phyloP scores from a whole-genome alignment of 1,284 basidiomycete genomes.

The Moesziomyces sp. region DNA sequence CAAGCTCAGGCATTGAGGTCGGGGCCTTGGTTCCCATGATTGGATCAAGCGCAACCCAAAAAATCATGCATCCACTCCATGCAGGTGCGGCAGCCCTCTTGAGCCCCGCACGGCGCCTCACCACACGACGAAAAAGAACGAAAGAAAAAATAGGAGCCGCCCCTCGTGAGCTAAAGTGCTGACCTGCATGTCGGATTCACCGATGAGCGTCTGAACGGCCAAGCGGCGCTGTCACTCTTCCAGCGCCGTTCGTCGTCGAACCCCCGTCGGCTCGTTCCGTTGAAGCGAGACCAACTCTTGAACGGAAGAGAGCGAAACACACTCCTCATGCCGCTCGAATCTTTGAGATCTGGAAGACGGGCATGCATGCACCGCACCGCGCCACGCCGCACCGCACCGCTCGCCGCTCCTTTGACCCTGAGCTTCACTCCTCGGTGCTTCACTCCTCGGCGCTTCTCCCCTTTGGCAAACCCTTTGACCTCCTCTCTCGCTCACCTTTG shows the following conservation, averaged over 20 bases:
- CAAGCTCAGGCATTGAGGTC: too few relatives aligned
- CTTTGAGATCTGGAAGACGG: background rate
- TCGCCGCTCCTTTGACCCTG: too few relatives aligned
- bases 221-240: background rate
- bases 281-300: background rate
- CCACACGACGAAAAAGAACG: background rate
- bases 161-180: background rate
- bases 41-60: background rate
- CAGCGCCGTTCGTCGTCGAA: background rate
- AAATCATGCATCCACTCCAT: background rate
- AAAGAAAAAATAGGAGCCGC: background rate
- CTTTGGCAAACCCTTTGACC: too few relatives aligned
- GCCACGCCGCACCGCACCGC: background rate
- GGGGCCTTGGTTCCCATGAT: background rate
- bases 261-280: background rate
- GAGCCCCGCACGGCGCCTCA: background rate
- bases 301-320: too few relatives aligned
- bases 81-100: background rate
- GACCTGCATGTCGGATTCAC: background rate
- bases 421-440: too few relatives aligned
- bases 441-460: too few relatives aligned
- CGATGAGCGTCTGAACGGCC: too few relatives aligned
- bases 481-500: too few relatives aligned
- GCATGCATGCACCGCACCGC: background rate
- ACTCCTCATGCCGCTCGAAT: background rate